A percentile compares a stretch with the other conserved stretches of the same genome.
These are phyloP conservation scores for Alternaria burnsii DNA, from an alignment of 2,329 filamentous ascomycete genomes.

Conservation along the genomic window DNA sequence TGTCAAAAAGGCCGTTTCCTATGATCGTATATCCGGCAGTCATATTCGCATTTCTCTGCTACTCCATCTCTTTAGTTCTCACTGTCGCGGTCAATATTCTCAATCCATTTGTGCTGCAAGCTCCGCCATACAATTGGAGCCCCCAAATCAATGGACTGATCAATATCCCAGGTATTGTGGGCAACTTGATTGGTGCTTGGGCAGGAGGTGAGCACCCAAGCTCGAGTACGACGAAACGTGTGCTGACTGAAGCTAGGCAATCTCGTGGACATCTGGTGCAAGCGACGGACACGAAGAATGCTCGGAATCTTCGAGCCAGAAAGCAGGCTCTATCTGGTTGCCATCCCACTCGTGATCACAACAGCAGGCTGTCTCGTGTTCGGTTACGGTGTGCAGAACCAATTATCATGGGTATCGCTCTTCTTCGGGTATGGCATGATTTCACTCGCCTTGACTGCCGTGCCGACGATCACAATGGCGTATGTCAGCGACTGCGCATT, in stretches of 20 bases:
- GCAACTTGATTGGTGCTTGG: conserved; percentile 55
- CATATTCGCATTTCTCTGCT: conserved; percentile 50
- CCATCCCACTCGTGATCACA: conserved; percentile 54
- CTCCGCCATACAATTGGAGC: conserved; percentile 50
- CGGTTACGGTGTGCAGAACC: conserved; percentile 55
- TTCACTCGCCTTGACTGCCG: conserved; percentile 53
- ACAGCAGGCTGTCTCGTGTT: conserved; percentile 56
- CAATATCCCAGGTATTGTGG: conserved; percentile 54
- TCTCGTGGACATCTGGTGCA: conserved; percentile 55
- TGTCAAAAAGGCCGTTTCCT: conserved; percentile 43
- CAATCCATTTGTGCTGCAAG: conserved; percentile 52
- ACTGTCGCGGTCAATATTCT: conserved; percentile 53
- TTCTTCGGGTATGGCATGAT: conserved; percentile 60
- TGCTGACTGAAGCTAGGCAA: conserved; percentile 39
- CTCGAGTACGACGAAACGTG: background rate
- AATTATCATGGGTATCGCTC: conserved; percentile 55
- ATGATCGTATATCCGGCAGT: conserved; percentile 51
- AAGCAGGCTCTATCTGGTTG: conserved; percentile 53
- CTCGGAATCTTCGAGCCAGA: conserved; percentile 58
- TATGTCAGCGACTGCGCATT: conserved; percentile 54
- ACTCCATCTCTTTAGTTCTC: conserved; percentile 50
- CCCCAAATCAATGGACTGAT: conserved; percentile 51
- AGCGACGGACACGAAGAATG: conserved; percentile 53
- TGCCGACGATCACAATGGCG: conserved; percentile 51
- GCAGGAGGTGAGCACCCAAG: conserved; percentile 39